A percentile compares a stretch with the other conserved stretches of the same genome.
Conservation (phyloP, 176 grass and related monocot species). For the Eleusine indica region DNA sequence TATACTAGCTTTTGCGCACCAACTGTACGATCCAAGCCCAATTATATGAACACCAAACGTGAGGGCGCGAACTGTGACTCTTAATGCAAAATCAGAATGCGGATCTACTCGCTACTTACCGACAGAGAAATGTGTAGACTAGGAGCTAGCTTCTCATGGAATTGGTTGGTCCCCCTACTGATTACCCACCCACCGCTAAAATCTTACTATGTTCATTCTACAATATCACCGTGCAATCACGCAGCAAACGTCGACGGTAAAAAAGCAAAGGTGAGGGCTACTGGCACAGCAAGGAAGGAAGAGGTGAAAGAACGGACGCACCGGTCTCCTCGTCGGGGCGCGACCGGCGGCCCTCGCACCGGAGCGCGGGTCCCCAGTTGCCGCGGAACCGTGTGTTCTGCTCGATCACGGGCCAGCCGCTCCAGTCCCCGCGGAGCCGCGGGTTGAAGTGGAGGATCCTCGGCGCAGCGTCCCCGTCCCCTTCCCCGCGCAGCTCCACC, state of each 20-base stretch:
- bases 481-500: slow-evolving; percentile 71
- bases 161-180: background rate
- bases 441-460: slow-evolving; percentile 91
- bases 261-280: background rate
- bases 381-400: slow-evolving; percentile 85
- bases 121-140: background rate
- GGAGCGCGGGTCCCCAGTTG: slow-evolving; percentile 83
- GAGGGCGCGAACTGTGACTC: background rate
- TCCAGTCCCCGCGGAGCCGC: slow-evolving; percentile 81
- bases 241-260: background rate
- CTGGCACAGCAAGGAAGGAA: background rate
- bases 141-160: background rate
- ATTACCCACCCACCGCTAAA: background rate
- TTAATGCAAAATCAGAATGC: slow-evolving; percentile 35
- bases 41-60: slow-evolving; percentile 29
- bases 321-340: slow-evolving; percentile 65
- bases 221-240: background rate
- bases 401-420: slow-evolving; percentile 72
- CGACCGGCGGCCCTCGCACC: slow-evolving; percentile 67
- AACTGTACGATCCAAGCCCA: slow-evolving; percentile 27
- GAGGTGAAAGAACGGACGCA: slow-evolving; percentile 21
- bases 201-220: background rate
- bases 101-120: slow-evolving; percentile 18
- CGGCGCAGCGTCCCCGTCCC: slow-evolving; percentile 56
- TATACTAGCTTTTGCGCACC: slow-evolving; percentile 33